These are phyloP conservation scores for Stylonectria norvegica DNA, from an alignment of 2,329 filamentous ascomycete genomes.

Conservation along the genomic window DNA sequence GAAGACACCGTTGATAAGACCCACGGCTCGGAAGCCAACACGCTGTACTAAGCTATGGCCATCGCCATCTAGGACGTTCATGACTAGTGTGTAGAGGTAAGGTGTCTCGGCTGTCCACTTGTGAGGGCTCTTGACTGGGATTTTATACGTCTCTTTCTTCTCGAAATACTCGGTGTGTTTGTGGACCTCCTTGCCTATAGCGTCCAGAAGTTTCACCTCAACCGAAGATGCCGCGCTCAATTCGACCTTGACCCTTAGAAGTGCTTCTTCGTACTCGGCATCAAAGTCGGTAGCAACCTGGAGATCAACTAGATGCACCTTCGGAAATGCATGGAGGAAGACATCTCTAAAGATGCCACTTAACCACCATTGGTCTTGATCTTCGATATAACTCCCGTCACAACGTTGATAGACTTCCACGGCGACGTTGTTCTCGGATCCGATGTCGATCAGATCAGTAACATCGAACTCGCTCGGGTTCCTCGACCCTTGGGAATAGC, in stretches of 20 bases:
- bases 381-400: slow-evolving; percentile 70
- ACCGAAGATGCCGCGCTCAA: slow-evolving; percentile 34
- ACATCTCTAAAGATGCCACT: slow-evolving; percentile 69
- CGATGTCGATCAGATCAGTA: slow-evolving; percentile 45
- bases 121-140: slow-evolving; percentile 39
- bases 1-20: slow-evolving; percentile 58
- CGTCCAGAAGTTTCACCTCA: slow-evolving; percentile 34
- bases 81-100: slow-evolving; percentile 53
- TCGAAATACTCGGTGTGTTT: not conserved
- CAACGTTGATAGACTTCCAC: slow-evolving; percentile 71
- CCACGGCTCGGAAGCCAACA: slow-evolving; percentile 62
- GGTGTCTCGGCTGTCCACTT: slow-evolving; percentile 68
- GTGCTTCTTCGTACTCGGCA: slow-evolving; percentile 47
- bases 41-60: too few species aligned
- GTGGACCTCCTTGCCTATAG: not conserved
- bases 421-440: slow-evolving; percentile 52
- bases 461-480: slow-evolving; percentile 74
- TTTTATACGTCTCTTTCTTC: not conserved
- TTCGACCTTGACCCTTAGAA: slow-evolving; percentile 47
- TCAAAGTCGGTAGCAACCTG: slow-evolving; percentile 53
- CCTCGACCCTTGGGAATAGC: slow-evolving; percentile 69
- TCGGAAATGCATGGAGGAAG: slow-evolving; percentile 59
- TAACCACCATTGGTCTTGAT: slow-evolving; percentile 66
- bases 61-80: slow-evolving; percentile 34
- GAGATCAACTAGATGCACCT: slow-evolving; percentile 50